Base-by-base conservation (phyloP, 805 yeast species). In the Yarrowia sp. region DNA sequence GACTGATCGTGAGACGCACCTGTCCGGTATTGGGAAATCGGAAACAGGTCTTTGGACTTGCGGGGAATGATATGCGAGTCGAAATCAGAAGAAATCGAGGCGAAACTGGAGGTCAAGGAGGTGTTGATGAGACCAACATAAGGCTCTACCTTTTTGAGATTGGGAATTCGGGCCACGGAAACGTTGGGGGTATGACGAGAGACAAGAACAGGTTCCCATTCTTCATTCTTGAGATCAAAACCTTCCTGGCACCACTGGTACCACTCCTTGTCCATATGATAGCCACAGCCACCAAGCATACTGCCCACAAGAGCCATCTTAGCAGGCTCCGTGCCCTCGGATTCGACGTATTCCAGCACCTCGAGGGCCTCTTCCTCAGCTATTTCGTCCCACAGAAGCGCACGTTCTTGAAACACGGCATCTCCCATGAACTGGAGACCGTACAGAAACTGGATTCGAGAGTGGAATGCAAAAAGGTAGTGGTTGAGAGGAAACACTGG, bases 401-500 rank as follows among this genome's bases (percentile, higher is more conserved):
- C 46, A 3, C 28, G 24, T 22, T 54, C 61, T 17, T 36, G 61
- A 17, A 38, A 36, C 16, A 54, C 61, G 9, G 46, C 44, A 14
- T 54, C 61, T 3, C 61, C 61, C 61, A 54, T 54, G 5, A 17
- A 38, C 26, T 54, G 61, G 2, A 54, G 17, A 0, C 46, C 61
- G 11, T 36, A 54, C 12, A 54, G 19, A 24, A 54, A 26, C 21
- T 54, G 61, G 14, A 54, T 9, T 3, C 61, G 61, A 12, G 61
- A 24, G 9, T 54, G 61, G 26, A 54, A 54, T n/a, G 61, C 61
- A 38, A 54, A 54, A 2, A 54, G 46, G 11, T 38, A 26, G 26
- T 35, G 61, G n/a, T 54, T 54, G 9, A 54, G 17, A 1, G 61
- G 46, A 14, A 14, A 38, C 14, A 28, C 35, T 0, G 61, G 59